Conservation (phyloP, 345 rosid genomes). For the Rhodamnia argentea region DNA sequence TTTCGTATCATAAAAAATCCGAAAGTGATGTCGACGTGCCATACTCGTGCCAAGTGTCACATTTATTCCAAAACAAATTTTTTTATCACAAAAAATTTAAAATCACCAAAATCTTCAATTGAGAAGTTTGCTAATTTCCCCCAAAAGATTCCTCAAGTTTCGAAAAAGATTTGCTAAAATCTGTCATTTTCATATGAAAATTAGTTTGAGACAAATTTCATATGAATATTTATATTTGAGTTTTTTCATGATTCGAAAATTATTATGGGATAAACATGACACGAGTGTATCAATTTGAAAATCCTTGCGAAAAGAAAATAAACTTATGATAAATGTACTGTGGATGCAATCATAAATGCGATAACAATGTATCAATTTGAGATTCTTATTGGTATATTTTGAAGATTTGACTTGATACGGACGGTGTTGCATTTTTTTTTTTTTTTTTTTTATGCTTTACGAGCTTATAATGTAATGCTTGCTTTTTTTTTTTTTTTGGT, state of each 20-base stretch:
- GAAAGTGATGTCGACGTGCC: too few relatives aligned
- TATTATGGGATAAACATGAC: too few relatives aligned
- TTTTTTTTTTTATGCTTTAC: not conserved
- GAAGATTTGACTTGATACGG: not conserved
- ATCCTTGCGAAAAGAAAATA: too few relatives aligned
- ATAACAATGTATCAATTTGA: too few relatives aligned
- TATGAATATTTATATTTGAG: not conserved
- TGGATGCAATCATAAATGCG: too few relatives aligned
- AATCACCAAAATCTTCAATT: not conserved
- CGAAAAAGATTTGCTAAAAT: not conserved
- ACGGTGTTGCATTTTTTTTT: not conserved
- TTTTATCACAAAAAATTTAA: not conserved
- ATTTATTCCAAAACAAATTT: not conserved
- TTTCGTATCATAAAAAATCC: not conserved
- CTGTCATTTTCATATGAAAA: rapidly evolving
- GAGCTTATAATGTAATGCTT: not conserved
- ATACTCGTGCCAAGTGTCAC: too few relatives aligned
- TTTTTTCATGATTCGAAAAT: not conserved
- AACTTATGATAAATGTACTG: too few relatives aligned
- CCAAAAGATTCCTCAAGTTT: rapidly evolving
- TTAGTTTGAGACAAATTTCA: not conserved
- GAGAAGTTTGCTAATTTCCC: not conserved
- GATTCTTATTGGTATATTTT: too few relatives aligned
- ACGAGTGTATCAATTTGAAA: too few relatives aligned
- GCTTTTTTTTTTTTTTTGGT: not conserved